These are phyloP conservation scores for Cryptococcus floricola DNA, from an alignment of 1,284 basidiomycete genomes.

Conservation along the genomic window DNA sequence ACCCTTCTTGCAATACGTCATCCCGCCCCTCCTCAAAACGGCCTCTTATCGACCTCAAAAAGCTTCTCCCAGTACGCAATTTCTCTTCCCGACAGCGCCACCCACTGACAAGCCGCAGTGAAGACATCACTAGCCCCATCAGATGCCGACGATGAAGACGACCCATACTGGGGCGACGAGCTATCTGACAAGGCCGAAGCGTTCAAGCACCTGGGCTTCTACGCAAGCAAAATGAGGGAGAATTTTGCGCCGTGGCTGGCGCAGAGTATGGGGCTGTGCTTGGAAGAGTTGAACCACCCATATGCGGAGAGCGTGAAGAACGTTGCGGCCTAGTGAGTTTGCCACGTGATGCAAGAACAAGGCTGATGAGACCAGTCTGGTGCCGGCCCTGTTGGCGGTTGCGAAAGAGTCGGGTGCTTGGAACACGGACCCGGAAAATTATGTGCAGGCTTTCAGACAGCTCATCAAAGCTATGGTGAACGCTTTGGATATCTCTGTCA, in stretches of 20 bases:
- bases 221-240: slow-evolving; percentile 65
- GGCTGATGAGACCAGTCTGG: slow-evolving; percentile 53
- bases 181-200: no score
- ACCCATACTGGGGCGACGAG: no score
- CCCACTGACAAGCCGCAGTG: no score
- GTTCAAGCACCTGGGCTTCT: slow-evolving; percentile 75
- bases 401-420: slow-evolving; percentile 61
- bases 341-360: background rate
- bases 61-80: slow-evolving; percentile 7
- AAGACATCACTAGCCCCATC: no score
- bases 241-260: slow-evolving; percentile 69
- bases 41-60: slow-evolving; percentile 65
- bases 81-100: no score
- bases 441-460: slow-evolving; percentile 64
- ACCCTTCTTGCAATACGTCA: slow-evolving; percentile 74
- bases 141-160: no score
- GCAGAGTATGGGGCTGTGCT: slow-evolving; percentile 64
- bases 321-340: slow-evolving; percentile 61
- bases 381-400: slow-evolving; percentile 66
- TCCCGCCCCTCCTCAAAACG: slow-evolving; percentile 68
- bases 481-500: slow-evolving; percentile 68
- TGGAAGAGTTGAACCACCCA: slow-evolving; percentile 67
- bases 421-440: slow-evolving; percentile 65
- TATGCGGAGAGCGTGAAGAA: slow-evolving; percentile 80
- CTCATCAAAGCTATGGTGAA: slow-evolving; percentile 62